Evolutionary conservation across 345 rosid genomes (phyloP), one percentile per base, ranked within the genome.

Genomic region (Aquilaria sinensis): DNA sequence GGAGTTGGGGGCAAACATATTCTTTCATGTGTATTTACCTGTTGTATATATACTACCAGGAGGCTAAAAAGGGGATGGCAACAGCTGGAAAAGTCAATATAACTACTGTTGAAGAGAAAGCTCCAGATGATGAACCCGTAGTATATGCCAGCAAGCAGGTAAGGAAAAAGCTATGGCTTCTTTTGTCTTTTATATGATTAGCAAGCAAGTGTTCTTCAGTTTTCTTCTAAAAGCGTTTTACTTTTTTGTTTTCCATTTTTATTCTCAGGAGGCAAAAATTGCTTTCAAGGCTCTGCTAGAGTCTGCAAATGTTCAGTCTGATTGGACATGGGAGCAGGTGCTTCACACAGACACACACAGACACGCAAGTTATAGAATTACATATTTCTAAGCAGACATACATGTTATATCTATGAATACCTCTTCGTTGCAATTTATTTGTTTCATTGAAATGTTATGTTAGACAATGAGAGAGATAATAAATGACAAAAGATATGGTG

Each of bases 311-410:
- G 93, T 94, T 68, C 93, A 80, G 61, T 85, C 97, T 55, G 99
- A 94, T 70, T 90, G 96, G 95, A 86, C 96, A 49, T 94, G 99
- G 99, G 99, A 94, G 78, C 99, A 94, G 97, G 98, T 92, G 58
- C 63, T 30, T 43, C 23, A 67, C 8, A 37, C 8, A 56, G 5
- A 11, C 53, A 51, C 12, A 51, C 53, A 11, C n/a, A 51, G 6
- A 59, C 55, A 37, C 59, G 60, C 58, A 29, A 55, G 12, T 51
- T 59, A 30, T 47, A 47, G 43, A 29, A 43, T 14, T 62, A 30
- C 10, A 51, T 15, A 43, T 70, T 67, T 31, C 43, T 53, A 48
- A 51, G 31, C 23, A 23, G 23, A 23, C 23, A 23, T 23, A 23
- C 23, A 23, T 23, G 41, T 57, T 62, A 30, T 49, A 23, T 54